Conservation (phyloP, 2,329 filamentous ascomycete species). For the Trichoderma koningii region DNA sequence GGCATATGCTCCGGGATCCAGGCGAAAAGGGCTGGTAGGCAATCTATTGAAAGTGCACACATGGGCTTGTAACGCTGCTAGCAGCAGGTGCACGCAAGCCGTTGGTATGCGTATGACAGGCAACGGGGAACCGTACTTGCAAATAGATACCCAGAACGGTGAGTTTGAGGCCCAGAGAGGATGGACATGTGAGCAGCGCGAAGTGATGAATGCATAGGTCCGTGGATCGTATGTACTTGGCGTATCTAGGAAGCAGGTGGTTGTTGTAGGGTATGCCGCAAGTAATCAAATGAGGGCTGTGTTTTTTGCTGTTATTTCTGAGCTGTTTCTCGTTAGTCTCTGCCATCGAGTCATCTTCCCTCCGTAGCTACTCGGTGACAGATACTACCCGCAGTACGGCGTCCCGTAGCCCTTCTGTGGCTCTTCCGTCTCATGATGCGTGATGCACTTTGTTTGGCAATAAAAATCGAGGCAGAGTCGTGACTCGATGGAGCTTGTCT, state of each 20-base stretch:
- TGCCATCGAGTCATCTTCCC: no score
- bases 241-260: neutral
- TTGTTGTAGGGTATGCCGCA: neutral
- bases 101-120: neutral
- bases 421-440: no score
- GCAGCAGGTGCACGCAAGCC: neutral
- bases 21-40: conserved; percentile 22
- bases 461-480: neutral
- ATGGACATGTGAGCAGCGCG: conserved; percentile 6
- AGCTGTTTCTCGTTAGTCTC: no score
- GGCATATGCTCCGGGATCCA: conserved; percentile 20
- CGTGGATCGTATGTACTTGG: neutral
- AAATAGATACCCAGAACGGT: neutral
- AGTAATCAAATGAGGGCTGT: no score
- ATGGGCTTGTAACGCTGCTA: conserved; percentile 10
- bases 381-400: no score
- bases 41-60: conserved; percentile 21
- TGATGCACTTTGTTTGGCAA: no score
- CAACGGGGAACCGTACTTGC: neutral
- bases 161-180: neutral
- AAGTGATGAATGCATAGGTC: neutral
- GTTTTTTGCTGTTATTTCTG: neutral
- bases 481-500: conserved; percentile 26
- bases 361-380: no score
- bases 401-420: no score